Evolutionary conservation across 768 basidiomycete genomes (phyloP), one percentile per base, ranked within the genome.

Genomic region (Pholiota microspora): DNA sequence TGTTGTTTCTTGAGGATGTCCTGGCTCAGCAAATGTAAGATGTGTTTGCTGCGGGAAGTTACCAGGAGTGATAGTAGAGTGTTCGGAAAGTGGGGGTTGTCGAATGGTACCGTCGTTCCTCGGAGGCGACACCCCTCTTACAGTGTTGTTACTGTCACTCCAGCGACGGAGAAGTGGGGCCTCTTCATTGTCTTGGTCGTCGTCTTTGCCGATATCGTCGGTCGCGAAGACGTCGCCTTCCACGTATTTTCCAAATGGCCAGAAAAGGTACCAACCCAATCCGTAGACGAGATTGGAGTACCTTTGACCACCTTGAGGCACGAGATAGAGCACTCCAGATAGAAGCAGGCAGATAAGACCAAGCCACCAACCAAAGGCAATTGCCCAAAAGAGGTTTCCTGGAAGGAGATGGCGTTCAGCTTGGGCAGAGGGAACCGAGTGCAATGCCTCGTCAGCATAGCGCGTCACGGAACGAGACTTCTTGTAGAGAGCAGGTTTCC

Each of bases 211-310:
- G 51, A 63, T 55, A 45, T 69, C 63, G 13, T 65, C 74, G 36
- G 73, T 73, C 16, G 67, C 67, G 5, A 71, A 65, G 21, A 65
- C 56, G 34, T 76, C 86, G 9, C 94, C 92, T 69, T 98, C 94
- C 45, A 99, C 92, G 67, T 98, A 99, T 71, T 98, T 98, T 16
- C 97, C 95, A 66, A 99, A 99, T 2, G 97, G 97, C 97, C 97
- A 98, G 18, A 84, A 83, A 50, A 98, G 81, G 68, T 99, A 99
- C 91, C 94, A 97, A 5, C 94, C 94, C 23, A 99, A 73, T 12
- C 97, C 97, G 64, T 85, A 93, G 4, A 98, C 75, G 27, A 98
- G 78, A n/a, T 81, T 82, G 2, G 92, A 83, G 67, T 96, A 98
- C 46, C 83, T 86, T 59, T 77, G 78, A 38, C 94, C 94, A 10